Evolutionary conservation across 305 asterid genomes (phyloP).

Genomic region (Fraxinus albicans): DNA sequence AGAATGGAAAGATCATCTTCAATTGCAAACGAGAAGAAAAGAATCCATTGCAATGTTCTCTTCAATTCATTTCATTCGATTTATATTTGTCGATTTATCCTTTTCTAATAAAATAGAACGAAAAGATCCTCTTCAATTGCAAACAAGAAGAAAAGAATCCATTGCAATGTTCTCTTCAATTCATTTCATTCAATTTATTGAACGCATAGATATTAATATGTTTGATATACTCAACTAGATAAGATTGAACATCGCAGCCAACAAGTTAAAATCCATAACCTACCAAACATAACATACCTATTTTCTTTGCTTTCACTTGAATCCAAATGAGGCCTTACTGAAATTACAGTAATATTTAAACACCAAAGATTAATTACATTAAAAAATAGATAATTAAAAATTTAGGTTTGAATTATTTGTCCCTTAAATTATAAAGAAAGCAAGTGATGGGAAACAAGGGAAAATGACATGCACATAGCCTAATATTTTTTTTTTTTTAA

Average conservation of each 20-base stretch:
- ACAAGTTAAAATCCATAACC: background rate
- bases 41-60: too few species aligned
- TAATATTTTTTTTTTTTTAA: background rate
- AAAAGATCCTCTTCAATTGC: too few species aligned
- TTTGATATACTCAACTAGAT: background rate
- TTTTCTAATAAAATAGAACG: too few species aligned
- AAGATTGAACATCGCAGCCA: background rate
- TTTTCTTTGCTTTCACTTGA: too few species aligned
- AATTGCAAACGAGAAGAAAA: too few species aligned
- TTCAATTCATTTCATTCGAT: background rate
- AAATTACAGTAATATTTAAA: background rate
- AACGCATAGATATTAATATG: background rate
- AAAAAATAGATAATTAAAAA: background rate
- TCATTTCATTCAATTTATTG: background rate
- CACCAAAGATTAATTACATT: background rate
- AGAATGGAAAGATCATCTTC: too few species aligned
- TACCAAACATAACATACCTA: background rate
- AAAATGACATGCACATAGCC: slow-evolving; percentile 18
- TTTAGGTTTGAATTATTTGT: slow-evolving; percentile 14
- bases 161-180: background rate
- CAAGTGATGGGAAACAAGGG: slow-evolving; percentile 14
- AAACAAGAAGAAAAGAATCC: too few species aligned
- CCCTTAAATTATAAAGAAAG: slow-evolving; percentile 3
- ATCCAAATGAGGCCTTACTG: background rate
- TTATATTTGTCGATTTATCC: too few species aligned